phyloP scores from a whole-genome alignment of 495 filamentous ascomycete species.

The Talaromyces nanjingensis region DNA sequence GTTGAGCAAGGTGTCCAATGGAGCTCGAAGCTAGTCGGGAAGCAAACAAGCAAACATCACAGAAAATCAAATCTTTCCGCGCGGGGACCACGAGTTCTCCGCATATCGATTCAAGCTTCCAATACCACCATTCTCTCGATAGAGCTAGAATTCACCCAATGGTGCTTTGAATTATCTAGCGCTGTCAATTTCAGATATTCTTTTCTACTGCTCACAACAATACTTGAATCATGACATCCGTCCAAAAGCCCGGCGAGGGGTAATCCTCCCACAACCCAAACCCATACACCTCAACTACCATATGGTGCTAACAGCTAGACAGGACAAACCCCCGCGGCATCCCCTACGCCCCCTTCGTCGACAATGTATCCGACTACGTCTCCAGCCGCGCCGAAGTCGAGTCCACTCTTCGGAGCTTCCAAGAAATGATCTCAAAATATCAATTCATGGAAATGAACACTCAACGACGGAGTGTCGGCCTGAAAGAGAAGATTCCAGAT shows the following conservation, averaged over 20 bases:
- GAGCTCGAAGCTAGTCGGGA: not conserved
- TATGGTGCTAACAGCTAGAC: not conserved
- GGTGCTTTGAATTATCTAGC: not conserved
- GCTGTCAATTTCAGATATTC: too few species aligned
- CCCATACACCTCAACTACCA: conserved; percentile 5
- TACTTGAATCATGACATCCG: not conserved
- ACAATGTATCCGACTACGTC: conserved; percentile 94
- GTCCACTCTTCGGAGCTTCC: conserved; percentile 80
- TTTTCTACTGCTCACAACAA: not conserved
- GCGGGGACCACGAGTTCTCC: not conserved
- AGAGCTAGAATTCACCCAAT: too few species aligned
- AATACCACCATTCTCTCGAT: not conserved
- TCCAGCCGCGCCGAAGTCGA: conserved; percentile 82
- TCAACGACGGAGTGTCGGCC: conserved; percentile 67
- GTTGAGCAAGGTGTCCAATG: not conserved
- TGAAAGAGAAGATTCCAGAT: conserved; percentile 94
- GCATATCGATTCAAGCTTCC: not conserved
- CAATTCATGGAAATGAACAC: conserved; percentile 99
- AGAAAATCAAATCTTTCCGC: not conserved
- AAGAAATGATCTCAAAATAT: conserved; percentile 99
- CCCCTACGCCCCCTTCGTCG: conserved; percentile 89
- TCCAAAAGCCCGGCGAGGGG: conserved; percentile 7
- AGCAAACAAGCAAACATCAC: not conserved
- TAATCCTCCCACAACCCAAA: not conserved
- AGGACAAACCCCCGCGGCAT: conserved; percentile 67